These are phyloP conservation scores for Fusarium buharicum DNA, from an alignment of 2,329 filamentous ascomycete species.

Conservation along the genomic window DNA sequence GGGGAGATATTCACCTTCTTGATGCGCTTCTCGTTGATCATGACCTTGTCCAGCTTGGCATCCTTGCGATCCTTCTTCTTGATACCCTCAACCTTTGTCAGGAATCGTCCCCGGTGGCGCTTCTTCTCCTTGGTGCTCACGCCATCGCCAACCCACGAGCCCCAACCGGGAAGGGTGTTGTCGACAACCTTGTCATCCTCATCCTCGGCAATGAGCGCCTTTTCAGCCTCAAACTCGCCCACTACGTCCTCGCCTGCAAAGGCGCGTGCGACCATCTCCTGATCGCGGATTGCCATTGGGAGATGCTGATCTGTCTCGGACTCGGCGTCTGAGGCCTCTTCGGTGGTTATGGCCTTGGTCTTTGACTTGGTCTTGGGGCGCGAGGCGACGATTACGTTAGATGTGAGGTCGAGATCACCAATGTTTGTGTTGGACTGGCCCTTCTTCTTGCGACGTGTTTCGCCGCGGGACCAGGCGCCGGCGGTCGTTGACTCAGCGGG, in stretches of 20 bases:
- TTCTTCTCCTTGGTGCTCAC: constrained; percentile 76
- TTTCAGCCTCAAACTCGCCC: constrained; percentile 83
- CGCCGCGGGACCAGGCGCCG: constrained; percentile 57
- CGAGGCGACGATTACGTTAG: constrained; percentile 49
- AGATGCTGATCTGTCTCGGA: constrained; percentile 63
- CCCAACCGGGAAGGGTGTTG: constrained; percentile 93
- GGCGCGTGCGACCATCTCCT: constrained; percentile 79
- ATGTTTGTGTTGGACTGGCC: constrained; percentile 45
- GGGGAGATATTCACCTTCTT: constrained; percentile 74
- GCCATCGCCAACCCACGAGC: constrained; percentile 87
- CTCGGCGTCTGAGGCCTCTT: constrained; percentile 49
- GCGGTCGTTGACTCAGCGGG: constrained; percentile 45
- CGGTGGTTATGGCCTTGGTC: constrained; percentile 37
- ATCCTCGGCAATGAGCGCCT: constrained; percentile 74
- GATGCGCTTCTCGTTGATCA: constrained; percentile 89
- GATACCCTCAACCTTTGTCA: constrained; percentile 76
- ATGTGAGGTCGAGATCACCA: constrained; percentile 56
- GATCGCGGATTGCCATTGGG: constrained; percentile 68
- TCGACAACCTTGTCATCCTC: constrained; percentile 87
- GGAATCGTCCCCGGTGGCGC: constrained; percentile 69
- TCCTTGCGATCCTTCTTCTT: constrained; percentile 83
- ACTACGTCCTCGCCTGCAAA: constrained; percentile 92
- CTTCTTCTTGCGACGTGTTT: constrained; percentile 54
- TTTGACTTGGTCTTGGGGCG: constrained; percentile 47
- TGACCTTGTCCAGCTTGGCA: constrained; percentile 82